Percentiles rank a stretch among this genome's conserved stretches.
Evolutionary conservation across 805 yeast genomes (phyloP).

Genomic region (Debaryomyces tyrocola): DNA sequence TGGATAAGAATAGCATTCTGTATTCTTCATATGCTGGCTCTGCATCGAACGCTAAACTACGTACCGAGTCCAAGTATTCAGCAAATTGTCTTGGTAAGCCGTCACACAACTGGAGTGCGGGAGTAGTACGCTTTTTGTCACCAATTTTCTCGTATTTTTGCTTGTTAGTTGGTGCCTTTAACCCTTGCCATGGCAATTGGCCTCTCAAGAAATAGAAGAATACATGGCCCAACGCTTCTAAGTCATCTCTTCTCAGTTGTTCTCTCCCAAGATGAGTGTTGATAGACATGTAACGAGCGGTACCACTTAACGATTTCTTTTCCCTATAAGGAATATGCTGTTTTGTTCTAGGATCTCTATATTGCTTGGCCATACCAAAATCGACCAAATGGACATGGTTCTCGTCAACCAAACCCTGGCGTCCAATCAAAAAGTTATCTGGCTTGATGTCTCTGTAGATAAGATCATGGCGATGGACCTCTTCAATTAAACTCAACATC

Average conservation of each 20-base stretch:
- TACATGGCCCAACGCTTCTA: slow-evolving; percentile 80
- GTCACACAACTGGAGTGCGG: slow-evolving; percentile 59
- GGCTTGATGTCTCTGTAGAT: slow-evolving; percentile 84
- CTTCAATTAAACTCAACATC: slow-evolving; percentile 71
- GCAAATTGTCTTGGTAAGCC: slow-evolving; percentile 74
- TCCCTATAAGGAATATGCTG: slow-evolving; percentile 83
- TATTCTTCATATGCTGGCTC: slow-evolving; percentile 76
- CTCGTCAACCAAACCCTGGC: slow-evolving; percentile 57
- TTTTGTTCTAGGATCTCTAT: slow-evolving; percentile 75
- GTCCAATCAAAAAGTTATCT: slow-evolving; percentile 75
- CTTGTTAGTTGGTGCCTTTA: slow-evolving; percentile 83
- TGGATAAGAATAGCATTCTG: slow-evolving; percentile 58
- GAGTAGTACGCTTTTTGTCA: slow-evolving; percentile 71
- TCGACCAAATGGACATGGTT: slow-evolving; percentile 74
- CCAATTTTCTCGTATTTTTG: slow-evolving; percentile 83
- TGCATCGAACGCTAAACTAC: slow-evolving; percentile 72
- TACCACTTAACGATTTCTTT: slow-evolving; percentile 76
- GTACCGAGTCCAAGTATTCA: slow-evolving; percentile 66
- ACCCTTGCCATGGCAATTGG: slow-evolving; percentile 87
- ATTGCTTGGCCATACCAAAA: slow-evolving; percentile 87
- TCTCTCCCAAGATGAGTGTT: slow-evolving; percentile 87
- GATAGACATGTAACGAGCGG: slow-evolving; percentile 85
- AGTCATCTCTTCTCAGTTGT: slow-evolving; percentile 79
- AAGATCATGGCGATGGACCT: slow-evolving; percentile 73
- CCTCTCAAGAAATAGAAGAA: slow-evolving; percentile 78